Conservation (phyloP, 23 red algal genomes). For the Gracilariopsis chorda region DNA sequence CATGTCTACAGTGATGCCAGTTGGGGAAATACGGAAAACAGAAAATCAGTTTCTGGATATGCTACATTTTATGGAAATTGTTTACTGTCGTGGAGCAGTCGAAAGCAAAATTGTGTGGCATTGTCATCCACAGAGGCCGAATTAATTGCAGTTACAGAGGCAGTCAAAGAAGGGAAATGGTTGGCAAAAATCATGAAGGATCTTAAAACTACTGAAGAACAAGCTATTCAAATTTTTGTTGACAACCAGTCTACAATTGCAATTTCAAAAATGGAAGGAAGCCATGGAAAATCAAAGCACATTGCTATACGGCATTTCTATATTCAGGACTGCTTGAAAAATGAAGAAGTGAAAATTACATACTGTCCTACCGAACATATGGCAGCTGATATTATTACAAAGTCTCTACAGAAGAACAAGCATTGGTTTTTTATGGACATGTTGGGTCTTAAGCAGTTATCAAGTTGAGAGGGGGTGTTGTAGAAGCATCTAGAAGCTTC, state of each 20-base stretch:
- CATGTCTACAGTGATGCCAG: not conserved
- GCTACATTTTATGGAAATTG: not conserved
- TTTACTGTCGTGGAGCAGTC: not conserved
- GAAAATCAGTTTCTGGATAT: not conserved
- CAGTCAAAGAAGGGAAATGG: not conserved
- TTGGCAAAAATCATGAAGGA: not conserved
- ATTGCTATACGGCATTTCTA: not conserved
- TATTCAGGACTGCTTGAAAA: conserved; percentile 24
- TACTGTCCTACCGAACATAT: conserved; percentile 7
- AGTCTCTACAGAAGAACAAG: not conserved
- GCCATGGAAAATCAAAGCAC: not conserved
- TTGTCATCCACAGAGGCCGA: conserved; percentile 4
- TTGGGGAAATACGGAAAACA: not conserved
- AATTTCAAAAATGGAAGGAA: not conserved
- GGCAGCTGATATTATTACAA: conserved; percentile 9
- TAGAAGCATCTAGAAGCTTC: conserved; percentile 7
- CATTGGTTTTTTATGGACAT: not conserved
- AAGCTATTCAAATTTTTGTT: not conserved
- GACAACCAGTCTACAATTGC: conserved; percentile 3
- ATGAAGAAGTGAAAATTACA: not conserved
- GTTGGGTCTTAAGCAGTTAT: not conserved
- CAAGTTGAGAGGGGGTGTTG: not conserved
- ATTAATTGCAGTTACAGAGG: not conserved
- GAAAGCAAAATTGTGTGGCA: not conserved
- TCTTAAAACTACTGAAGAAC: not conserved